These are phyloP conservation scores for Cynanchum wilfordii DNA, from an alignment of 257 asterid genomes.

Conservation along the genomic window DNA sequence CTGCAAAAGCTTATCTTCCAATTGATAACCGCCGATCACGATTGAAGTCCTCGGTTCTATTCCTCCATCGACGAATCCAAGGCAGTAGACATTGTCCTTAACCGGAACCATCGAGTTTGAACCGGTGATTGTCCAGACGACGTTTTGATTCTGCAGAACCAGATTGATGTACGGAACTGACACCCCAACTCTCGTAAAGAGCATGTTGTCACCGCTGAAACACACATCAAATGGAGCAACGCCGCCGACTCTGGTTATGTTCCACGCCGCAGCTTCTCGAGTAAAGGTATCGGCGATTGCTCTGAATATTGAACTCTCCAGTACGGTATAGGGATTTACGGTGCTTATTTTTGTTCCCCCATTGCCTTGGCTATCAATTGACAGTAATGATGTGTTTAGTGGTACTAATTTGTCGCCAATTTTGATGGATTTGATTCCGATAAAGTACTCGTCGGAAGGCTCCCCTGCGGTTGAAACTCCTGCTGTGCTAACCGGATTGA, in stretches of 20 bases:
- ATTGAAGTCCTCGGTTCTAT: constrained; percentile 42
- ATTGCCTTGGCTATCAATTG: constrained; percentile 9
- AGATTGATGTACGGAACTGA: constrained; percentile 46
- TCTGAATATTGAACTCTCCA: constrained; percentile 44
- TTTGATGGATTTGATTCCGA: constrained; percentile 17
- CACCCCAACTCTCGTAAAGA: constrained; percentile 45
- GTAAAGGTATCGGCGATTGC: constrained; percentile 18
- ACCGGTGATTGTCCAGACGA: constrained; percentile 51
- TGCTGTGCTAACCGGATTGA: constrained; percentile 14
- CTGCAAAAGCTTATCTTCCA: constrained; percentile 49
- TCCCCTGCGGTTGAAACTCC: background rate
- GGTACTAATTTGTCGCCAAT: constrained; percentile 6
- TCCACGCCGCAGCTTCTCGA: constrained; percentile 33
- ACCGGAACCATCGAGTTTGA: constrained; percentile 56
- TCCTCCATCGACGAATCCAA: constrained; percentile 55
- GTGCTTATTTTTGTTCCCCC: constrained; percentile 28
- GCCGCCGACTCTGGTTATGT: constrained; percentile 22
- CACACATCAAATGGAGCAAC: constrained; percentile 60
- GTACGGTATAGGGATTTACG: constrained; percentile 38
- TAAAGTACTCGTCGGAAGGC: constrained; percentile 17
- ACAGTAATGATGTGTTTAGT: constrained; percentile 15
- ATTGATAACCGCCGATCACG: constrained; percentile 53
- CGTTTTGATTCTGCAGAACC: constrained; percentile 42
- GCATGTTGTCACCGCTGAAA: constrained; percentile 31
- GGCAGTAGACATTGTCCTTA: constrained; percentile 36